Evolutionary conservation across 306 rosid genomes (phyloP), one percentile per base, ranked within the genome.

Genomic region (Cicer cuneatum): DNA sequence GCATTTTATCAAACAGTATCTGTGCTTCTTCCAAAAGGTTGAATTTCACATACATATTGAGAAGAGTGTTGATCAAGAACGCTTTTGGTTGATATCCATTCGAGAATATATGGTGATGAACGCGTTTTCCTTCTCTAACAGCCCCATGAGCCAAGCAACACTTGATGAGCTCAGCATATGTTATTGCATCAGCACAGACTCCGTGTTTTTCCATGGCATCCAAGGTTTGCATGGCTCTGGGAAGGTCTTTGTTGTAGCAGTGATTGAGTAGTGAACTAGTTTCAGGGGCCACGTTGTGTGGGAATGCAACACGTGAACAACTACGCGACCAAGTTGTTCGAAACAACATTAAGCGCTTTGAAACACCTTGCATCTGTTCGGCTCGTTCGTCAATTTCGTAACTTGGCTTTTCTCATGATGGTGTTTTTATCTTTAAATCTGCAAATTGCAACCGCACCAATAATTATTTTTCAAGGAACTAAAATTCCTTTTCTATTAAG

Each of bases 81-180:
- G 83, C 84, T 49, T 85, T 75, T 0, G 97, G 87, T 10, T 48
- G 80, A 60, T 88, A 81, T 71, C 89, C 92, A 79, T 77, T 76
- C 15, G 92, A 84, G 84, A 88, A 91, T 49, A 93, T 77, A 62
- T 93, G 97, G 10, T 68, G 73, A 51, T 91, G 96, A 54, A 93
- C 84, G 15, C 83, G 87, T 67, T 81, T 89, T 0, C 94, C 97
- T 71, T 89, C 91, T 11, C 78, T 78, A 62, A 89, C 78, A 12
- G 89, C 92, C 39, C 83, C 54, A 6, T 75, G 86, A 83, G 83
- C 87, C 79, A 93, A 43, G 72, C 97, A 93, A 73, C 98, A 88
- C 84, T 89, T 93, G 75, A 93, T 82, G 59, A 93, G 94, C 83
- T 91, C 90, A 10, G 89, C 78, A 75, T 91, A 93, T 18, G 92